Conservation (phyloP, 2,329 filamentous ascomycete species). For the Cryphonectria nitschkei region DNA sequence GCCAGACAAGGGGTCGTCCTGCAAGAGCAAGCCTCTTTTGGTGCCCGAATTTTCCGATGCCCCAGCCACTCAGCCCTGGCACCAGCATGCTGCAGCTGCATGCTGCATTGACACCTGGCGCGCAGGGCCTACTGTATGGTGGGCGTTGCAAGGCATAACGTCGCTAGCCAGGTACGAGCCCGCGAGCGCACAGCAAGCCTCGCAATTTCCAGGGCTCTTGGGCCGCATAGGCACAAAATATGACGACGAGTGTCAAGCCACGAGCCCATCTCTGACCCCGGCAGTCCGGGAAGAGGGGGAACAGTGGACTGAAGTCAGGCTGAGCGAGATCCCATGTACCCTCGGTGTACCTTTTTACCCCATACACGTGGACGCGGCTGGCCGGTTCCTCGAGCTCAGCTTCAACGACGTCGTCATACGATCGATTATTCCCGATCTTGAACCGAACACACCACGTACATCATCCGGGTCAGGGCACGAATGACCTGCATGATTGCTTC, state of each 20-base stretch:
- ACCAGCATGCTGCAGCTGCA: conserved; percentile 1
- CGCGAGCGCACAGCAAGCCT: background rate
- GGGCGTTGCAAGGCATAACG: background rate
- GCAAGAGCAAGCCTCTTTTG: background rate
- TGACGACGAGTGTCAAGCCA: conserved; percentile 1
- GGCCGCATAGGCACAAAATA: background rate
- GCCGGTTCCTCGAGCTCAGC: conserved; percentile 7
- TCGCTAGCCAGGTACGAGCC: conserved; percentile 6
- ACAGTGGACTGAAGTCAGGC: background rate
- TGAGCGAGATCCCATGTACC: background rate
- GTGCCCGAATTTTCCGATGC: conserved; percentile 7
- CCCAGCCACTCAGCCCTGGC: background rate
- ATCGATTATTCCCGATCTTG: background rate
- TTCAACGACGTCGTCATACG: background rate
- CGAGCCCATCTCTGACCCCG: background rate
- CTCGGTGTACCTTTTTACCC: background rate
- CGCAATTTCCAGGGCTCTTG: background rate
- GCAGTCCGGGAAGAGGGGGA: conserved; percentile 4
- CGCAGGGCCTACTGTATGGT: background rate
- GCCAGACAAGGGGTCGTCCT: background rate
- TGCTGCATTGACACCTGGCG: conserved; percentile 15
- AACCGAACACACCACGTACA: background rate
- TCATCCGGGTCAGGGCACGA: background rate
- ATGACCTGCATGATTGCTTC: conserved; percentile 15
- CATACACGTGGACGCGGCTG: conserved; percentile 9